Evolutionary conservation across 1,284 basidiomycete genomes (phyloP).

Genomic region (Irpex lacteus): DNA sequence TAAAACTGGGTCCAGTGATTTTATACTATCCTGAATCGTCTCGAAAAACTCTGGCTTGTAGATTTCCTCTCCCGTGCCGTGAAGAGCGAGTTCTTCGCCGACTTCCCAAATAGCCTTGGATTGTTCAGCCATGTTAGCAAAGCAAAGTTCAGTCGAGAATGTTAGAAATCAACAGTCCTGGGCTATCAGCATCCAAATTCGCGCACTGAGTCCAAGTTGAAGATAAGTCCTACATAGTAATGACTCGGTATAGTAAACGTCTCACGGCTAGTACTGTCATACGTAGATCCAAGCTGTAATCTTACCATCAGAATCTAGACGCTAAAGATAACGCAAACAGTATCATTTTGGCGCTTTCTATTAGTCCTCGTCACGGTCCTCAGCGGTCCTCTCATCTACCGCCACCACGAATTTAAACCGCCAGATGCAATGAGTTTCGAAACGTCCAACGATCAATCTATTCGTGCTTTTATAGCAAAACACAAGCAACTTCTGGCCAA

Average conservation of each 20-base stretch:
- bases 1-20: constrained; percentile 48
- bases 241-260: background rate
- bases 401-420: background rate
- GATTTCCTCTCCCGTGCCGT: constrained; percentile 6
- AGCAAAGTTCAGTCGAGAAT: background rate
- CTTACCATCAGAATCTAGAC: background rate
- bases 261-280: no score
- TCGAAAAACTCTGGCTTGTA: constrained; percentile 38
- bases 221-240: background rate
- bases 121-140: background rate
- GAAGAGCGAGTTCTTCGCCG: background rate
- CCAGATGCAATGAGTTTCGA: constrained; percentile 4
- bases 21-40: constrained; percentile 54
- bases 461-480: constrained; percentile 66
- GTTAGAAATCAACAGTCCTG: no score
- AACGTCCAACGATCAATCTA: constrained; percentile 36
- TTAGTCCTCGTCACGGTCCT: no score
- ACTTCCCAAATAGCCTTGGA: background rate
- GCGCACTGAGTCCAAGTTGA: no score
- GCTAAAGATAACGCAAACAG: background rate
- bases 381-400: background rate
- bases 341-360: no score
- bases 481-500: constrained; percentile 67
- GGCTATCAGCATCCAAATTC: no score
- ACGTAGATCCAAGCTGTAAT: no score